Evolutionary conservation across 208 protist species (phyloP), one percentile per base, ranked within the genome.

Genomic region (Phytomonas sp.): DNA sequence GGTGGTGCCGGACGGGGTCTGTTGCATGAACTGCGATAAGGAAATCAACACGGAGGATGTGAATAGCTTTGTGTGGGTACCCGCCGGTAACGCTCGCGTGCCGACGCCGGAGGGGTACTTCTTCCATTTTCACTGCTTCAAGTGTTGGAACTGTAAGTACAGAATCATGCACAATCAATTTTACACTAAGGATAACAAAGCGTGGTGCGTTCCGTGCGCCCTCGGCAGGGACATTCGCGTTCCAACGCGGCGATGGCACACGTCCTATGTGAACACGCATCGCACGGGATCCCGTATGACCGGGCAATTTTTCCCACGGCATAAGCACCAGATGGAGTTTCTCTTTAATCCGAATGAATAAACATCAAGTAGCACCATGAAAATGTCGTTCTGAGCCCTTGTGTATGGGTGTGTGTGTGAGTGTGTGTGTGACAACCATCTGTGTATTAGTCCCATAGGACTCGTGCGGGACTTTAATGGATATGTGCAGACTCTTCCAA

Each of bases 81-180:
- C 91, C 0, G 75, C 91, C 4, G 91, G 91, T 29, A 94, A 96
- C 74, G 91, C 91, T 4, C 79, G 84, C 5, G 80, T 89, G 59
- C 91, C 91, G 36, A 96, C 91, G 13, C 63, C 59, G 72, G 82
- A 93, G 75, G 91, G 91, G 37, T 96, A 96, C 78, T 93, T 96
- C 65, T 96, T 96, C 70, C 91, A 96, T 73, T 84, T 91, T 66
- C 75, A 79, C 46, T 96, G 91, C 81, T 96, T 96, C 81, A 96
- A 96, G 75, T 96, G 91, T 67, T 87, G 82, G 80, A 78, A 85
- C 62, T 96, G 91, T 76, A 90, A 89, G 75, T 82, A 85, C 66
- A 82, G 91, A 34, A 83, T 96, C 29, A 84, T 92, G 40, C 88
- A 96, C 82, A 96, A 96, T 68, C 83, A 94, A 70, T 96, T 96